phyloP scores from a whole-genome alignment of 768 basidiomycete genomes.

The Russula sp. region DNA sequence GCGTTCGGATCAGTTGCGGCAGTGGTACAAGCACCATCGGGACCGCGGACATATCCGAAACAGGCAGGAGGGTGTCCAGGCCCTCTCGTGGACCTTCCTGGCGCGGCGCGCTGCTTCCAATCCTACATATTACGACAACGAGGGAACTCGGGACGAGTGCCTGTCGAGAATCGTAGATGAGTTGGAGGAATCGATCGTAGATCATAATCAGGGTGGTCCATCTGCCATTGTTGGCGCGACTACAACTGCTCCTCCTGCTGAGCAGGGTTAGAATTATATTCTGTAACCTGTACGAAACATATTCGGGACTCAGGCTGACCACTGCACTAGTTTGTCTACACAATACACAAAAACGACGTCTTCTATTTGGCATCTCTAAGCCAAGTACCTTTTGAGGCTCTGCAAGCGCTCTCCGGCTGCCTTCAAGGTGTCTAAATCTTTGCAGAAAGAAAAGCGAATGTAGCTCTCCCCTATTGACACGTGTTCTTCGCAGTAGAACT shows the following conservation, averaged over 20 bases:
- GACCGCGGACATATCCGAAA: slow-evolving; percentile 41
- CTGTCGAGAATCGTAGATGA: slow-evolving; percentile 71
- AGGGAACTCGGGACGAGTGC: slow-evolving; percentile 47
- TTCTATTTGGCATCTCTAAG: slow-evolving; percentile 16
- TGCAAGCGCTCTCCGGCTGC: slow-evolving; percentile 81
- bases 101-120: slow-evolving; percentile 68
- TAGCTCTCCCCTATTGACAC: slow-evolving; percentile 81
- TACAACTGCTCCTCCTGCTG: not conserved
- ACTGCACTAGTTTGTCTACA: slow-evolving; percentile 11
- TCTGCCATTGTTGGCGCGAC: slow-evolving; percentile 4
- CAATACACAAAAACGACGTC: slow-evolving; percentile 9
- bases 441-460: slow-evolving; percentile 92
- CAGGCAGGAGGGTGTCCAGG: slow-evolving; percentile 71
- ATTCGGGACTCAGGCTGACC: not conserved
- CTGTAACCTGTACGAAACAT: slow-evolving; percentile 1
- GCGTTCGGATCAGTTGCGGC: slow-evolving; percentile 47
- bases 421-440: slow-evolving; percentile 81
- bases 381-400: slow-evolving; percentile 64
- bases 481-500: slow-evolving; percentile 95
- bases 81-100: slow-evolving; percentile 79
- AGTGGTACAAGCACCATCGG: slow-evolving; percentile 48
- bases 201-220: slow-evolving; percentile 16
- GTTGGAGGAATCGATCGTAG: slow-evolving; percentile 34
- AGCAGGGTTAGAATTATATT: slow-evolving; percentile 4
- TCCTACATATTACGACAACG: slow-evolving; percentile 78